Conservation (phyloP, 169 alveolate genomes). For the Eimeria sp. region DNA sequence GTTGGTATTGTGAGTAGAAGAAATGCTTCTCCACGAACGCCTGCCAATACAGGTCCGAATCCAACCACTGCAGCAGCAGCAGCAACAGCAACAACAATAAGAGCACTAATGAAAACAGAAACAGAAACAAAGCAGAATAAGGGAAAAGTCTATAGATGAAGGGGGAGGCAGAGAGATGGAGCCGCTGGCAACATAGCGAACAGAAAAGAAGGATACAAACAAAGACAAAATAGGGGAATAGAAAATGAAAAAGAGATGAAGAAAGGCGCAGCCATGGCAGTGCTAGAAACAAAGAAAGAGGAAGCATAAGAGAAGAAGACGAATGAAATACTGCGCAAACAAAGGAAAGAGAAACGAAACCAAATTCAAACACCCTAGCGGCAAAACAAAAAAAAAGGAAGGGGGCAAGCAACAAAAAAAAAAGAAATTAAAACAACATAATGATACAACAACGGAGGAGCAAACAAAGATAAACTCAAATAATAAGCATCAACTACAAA, state of each 20-base stretch:
- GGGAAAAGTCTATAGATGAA: not conserved
- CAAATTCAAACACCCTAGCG: not conserved
- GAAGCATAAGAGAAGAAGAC: not conserved
- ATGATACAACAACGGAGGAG: too few relatives aligned
- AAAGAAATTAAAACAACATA: not conserved
- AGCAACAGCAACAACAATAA: not conserved
- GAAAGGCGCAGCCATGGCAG: not conserved
- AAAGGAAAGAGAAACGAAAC: too few relatives aligned
- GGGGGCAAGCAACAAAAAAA: too few relatives aligned
- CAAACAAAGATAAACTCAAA: not conserved
- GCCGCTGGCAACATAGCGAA: too few relatives aligned
- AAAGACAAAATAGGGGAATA: not conserved
- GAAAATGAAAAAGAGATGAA: not conserved
- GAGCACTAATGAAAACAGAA: too few relatives aligned
- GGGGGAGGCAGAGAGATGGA: too few relatives aligned
- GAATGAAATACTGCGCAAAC: too few relatives aligned
- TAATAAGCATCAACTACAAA: not conserved
- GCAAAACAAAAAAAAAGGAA: too few relatives aligned
- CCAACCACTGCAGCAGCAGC: conserved; percentile 89
- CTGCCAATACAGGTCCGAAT: conserved; percentile 94
- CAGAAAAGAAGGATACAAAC: too few relatives aligned
- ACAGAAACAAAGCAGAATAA: not conserved
- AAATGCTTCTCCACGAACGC: conserved; percentile 92
- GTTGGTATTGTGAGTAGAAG: conserved; percentile 76
- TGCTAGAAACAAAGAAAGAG: not conserved